Conservation (phyloP, 2,329 filamentous ascomycete genomes). For the Ophiostoma pallidulum region DNA sequence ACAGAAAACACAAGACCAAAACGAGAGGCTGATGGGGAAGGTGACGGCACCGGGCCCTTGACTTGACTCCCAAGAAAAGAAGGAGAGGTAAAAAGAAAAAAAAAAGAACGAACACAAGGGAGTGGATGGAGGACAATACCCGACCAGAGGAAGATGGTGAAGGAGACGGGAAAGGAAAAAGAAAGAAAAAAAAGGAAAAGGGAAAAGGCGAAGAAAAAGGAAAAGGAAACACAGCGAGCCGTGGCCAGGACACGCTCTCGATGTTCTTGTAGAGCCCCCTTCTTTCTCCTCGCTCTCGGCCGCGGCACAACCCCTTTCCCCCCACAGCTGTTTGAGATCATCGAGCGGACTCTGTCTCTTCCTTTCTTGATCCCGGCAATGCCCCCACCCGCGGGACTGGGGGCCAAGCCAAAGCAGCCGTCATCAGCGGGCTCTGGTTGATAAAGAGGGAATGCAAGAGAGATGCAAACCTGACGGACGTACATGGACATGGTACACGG, state of each 20-base stretch:
- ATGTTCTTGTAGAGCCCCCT: not conserved
- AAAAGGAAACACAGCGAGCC: constrained; percentile 1
- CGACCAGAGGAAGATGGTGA: not conserved
- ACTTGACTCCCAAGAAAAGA: not conserved
- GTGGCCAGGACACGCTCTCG: not conserved
- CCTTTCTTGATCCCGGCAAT: constrained; percentile 5
- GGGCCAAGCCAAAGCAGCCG: not conserved
- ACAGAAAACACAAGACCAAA: not conserved
- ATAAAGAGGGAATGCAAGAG: not conserved
- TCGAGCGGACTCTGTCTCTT: not conserved
- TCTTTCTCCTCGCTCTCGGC: not conserved
- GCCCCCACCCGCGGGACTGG: constrained; percentile 3
- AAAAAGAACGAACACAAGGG: not conserved
- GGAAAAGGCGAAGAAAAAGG: not conserved
- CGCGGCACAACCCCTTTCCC: not conserved
- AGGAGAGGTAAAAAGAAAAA: not conserved
- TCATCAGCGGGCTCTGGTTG: not conserved
- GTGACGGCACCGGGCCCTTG: constrained; percentile 6
- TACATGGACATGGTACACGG: not conserved
- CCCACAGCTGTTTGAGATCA: not conserved
- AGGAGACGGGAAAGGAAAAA: not conserved
- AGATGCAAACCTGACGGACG: not conserved
- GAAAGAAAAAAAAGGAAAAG: not conserved
- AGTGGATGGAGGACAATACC: not conserved
- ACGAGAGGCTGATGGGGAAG: constrained; percentile 4